A percentile compares a stretch with the other conserved stretches of the same genome.
Conservation (phyloP, 2,329 filamentous ascomycete species). For the Malbranchea zuffiana region DNA sequence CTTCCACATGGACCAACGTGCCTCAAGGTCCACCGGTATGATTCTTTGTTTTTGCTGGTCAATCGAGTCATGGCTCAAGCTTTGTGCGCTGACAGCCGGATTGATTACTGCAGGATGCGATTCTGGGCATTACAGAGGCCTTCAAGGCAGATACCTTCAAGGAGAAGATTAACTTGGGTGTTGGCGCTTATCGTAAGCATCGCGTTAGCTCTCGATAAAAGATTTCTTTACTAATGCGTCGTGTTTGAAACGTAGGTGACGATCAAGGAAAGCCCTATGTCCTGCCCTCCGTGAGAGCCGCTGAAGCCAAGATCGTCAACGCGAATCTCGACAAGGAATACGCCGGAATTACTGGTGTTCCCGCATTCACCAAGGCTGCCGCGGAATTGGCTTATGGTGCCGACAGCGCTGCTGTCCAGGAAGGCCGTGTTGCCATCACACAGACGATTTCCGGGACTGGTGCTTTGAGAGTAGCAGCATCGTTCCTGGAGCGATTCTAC, state of each 20-base stretch:
- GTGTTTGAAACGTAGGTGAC: constrained; percentile 42
- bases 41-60: constrained; percentile 24
- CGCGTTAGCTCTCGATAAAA: background rate
- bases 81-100: constrained; percentile 5
- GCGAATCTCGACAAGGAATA: constrained; percentile 89
- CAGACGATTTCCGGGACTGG: constrained; percentile 98
- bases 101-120: constrained; percentile 28
- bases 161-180: constrained; percentile 97
- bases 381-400: constrained; percentile 82
- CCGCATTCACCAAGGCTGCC: constrained; percentile 85
- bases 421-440: constrained; percentile 74
- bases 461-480: constrained; percentile 85
- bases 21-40: constrained; percentile 88
- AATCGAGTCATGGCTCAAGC: constrained; percentile 9
- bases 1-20: constrained; percentile 82
- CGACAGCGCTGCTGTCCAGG: constrained; percentile 62
- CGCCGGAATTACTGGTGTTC: constrained; percentile 91
- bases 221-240: constrained; percentile 6
- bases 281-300: constrained; percentile 79
- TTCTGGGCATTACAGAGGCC: constrained; percentile 70
- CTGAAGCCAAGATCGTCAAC: constrained; percentile 75
- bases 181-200: constrained; percentile 76
- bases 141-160: constrained; percentile 93
- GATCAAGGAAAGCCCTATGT: constrained; percentile 97
- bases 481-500: constrained; percentile 86